These are phyloP conservation scores for Penicillium paxilli DNA, from an alignment of 495 filamentous ascomycete species.

Conservation along the genomic window DNA sequence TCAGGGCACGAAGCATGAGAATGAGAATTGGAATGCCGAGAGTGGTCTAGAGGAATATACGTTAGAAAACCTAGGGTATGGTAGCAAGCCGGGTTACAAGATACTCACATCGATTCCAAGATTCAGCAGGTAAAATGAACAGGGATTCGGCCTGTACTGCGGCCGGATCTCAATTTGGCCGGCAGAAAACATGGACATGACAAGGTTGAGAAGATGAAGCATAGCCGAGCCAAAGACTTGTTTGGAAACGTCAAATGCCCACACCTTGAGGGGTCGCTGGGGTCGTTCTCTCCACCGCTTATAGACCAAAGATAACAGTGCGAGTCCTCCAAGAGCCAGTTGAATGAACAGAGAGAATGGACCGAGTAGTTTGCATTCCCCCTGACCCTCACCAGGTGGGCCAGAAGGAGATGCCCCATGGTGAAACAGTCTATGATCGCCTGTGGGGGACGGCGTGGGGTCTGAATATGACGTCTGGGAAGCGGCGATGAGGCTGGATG, in stretches of 20 bases:
- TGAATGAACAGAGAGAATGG: slow-evolving; percentile 89
- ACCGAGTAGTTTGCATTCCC: slow-evolving; percentile 81
- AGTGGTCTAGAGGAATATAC: slow-evolving; percentile 69
- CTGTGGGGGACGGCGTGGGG: slow-evolving; percentile 11
- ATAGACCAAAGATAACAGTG: slow-evolving; percentile 81
- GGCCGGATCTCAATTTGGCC: slow-evolving; percentile 65
- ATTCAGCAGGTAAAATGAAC: slow-evolving; percentile 93
- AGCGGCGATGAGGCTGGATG: slow-evolving; percentile 19
- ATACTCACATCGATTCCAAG: slow-evolving; percentile 86
- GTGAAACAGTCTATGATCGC: slow-evolving; percentile 16
- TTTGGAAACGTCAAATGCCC: slow-evolving; percentile 96
- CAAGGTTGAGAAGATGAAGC: slow-evolving; percentile 85
- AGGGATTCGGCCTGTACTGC: slow-evolving; percentile 81
- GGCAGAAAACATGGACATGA: slow-evolving; percentile 93
- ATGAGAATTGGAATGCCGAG: slow-evolving; percentile 93
- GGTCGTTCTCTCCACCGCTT: slow-evolving; percentile 92
- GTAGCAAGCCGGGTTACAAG: neutral
- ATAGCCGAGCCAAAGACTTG: slow-evolving; percentile 94
- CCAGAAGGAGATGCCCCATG: slow-evolving; percentile 14
- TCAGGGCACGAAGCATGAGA: slow-evolving; percentile 75
- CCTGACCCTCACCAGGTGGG: slow-evolving; percentile 42
- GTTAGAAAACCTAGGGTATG: no score
- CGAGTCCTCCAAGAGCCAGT: slow-evolving; percentile 79
- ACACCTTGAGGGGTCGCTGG: slow-evolving; percentile 88
- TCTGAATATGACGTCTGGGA: slow-evolving; percentile 2